Conservation (phyloP, 2,329 filamentous ascomycete species). For the Verticillium klebahnii region DNA sequence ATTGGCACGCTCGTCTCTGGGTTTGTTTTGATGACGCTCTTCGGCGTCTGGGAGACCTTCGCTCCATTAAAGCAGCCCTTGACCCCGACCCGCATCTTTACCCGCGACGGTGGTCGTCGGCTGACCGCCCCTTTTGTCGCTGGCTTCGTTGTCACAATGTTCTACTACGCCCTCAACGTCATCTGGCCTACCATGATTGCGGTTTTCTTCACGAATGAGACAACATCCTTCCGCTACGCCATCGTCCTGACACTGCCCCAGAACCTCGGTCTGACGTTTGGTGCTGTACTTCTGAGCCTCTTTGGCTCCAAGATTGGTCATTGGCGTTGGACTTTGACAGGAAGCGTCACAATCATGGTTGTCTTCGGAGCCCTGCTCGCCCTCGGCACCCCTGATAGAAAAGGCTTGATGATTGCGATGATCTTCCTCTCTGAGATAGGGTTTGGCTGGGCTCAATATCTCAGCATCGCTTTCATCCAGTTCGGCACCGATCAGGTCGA, state of each 20-base stretch:
- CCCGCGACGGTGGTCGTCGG: constrained; percentile 36
- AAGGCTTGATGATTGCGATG: constrained; percentile 41
- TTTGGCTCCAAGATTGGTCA: constrained; percentile 36
- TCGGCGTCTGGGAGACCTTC: constrained; percentile 34
- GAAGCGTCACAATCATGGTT: constrained; percentile 39
- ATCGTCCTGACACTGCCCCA: constrained; percentile 35
- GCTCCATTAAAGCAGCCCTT: constrained; percentile 31
- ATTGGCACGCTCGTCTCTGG: constrained; percentile 30
- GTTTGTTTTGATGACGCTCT: constrained; percentile 25
- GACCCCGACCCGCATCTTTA: constrained; percentile 40
- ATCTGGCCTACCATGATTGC: constrained; percentile 42
- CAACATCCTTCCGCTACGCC: constrained; percentile 25
- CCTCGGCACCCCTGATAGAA: constrained; percentile 34
- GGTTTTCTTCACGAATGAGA: constrained; percentile 34
- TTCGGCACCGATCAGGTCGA: constrained; percentile 44
- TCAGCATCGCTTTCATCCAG: constrained; percentile 43
- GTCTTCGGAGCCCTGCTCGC: constrained; percentile 40
- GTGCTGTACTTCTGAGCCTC: constrained; percentile 32
- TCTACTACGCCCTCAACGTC: constrained; percentile 43
- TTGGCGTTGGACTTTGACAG: constrained; percentile 42
- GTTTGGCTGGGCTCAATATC: constrained; percentile 42
- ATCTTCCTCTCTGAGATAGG: constrained; percentile 38
- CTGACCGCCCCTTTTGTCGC: constrained; percentile 41
- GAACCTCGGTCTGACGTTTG: constrained; percentile 37
- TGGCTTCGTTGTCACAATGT: constrained; percentile 43